Evolutionary conservation across 371 early-diverging fungal genomes (phyloP), one percentile per base, ranked within the genome.

Genomic region (Syncephalis fuscata): DNA sequence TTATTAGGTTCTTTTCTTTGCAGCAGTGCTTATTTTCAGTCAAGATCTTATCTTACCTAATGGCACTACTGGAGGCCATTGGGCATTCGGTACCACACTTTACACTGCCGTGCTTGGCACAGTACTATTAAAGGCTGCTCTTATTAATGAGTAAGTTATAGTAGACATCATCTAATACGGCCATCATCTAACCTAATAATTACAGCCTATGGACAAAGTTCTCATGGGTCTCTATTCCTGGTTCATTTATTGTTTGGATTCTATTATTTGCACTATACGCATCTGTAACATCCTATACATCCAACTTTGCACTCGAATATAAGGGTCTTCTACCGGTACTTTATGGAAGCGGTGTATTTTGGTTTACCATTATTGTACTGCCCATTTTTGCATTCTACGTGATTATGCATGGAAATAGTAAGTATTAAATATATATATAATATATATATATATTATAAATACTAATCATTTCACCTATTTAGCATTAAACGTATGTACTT

Each of bases 321-420:
- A 63, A 73, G 43, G 90, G 91, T 20, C 74, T 91, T 43, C 67
- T 81, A 2, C 67, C 68, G 15, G 73, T 73, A 45, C 62, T 88
- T n/a, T 89, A 82, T 62, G 66, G 74, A 7, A 75, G 80, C 44
- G 71, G 73, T 2, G 70, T 72, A 40, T 96, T 93, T 64, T 96
- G 95, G 94, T 61, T 90, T 37, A 73, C 76, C 11, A 69, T 88
- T 24, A 56, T 90, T 4, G 42, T 94, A 39, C 61, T 94, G 24
- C 92, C 97, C 8, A 56, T 83, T 50, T 84, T 44, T 82, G 87
- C 56, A 75, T 85, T 53, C 52, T 85, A 38, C 73, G 93, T 49
- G 97, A 96, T 66, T 89, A 71, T 56, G 56, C 71, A 2, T 96
- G 87, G 88, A 94, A 92, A 71, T 94, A 78, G 82, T 86, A 74